A percentile compares a stretch with the other conserved stretches of the same genome.
Conservation (phyloP, 768 basidiomycete species). For the Cytidiella melzeri region DNA sequence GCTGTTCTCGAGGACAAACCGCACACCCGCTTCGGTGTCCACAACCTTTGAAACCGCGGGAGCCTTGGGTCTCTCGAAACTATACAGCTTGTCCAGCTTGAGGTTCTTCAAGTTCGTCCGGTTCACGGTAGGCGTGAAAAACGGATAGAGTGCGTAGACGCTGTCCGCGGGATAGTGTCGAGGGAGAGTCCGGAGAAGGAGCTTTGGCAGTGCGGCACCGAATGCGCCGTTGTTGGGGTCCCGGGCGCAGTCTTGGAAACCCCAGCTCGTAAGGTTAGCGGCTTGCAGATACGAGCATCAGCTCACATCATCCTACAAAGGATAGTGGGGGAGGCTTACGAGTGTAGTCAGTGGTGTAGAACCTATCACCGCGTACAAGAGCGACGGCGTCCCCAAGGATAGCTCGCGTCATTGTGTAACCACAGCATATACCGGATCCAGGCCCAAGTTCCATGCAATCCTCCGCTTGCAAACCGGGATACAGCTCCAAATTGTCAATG, state of each 20-base stretch:
- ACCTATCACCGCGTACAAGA: slow-evolving; percentile 48
- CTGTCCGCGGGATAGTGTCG: slow-evolving; percentile 30
- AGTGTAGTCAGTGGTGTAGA: slow-evolving; percentile 46
- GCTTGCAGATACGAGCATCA: slow-evolving; percentile 22
- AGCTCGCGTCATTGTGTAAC: slow-evolving; percentile 24
- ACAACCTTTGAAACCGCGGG: slow-evolving; percentile 26
- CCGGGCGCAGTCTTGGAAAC: slow-evolving; percentile 40
- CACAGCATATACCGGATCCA: slow-evolving; percentile 26
- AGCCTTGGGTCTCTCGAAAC: slow-evolving; percentile 34
- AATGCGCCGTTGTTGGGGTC: slow-evolving; percentile 32
- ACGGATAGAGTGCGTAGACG: slow-evolving; percentile 17
- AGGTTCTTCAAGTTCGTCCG: slow-evolving; percentile 31
- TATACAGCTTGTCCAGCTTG: slow-evolving; percentile 33
- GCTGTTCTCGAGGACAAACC: slow-evolving; percentile 29
- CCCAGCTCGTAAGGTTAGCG: slow-evolving; percentile 43
- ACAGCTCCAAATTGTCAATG: slow-evolving; percentile 33
- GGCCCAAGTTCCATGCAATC: slow-evolving; percentile 16
- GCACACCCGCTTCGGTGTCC: slow-evolving; percentile 31
- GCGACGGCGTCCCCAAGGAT: slow-evolving; percentile 47
- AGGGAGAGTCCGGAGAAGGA: slow-evolving; percentile 40
- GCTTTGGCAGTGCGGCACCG: slow-evolving; percentile 36
- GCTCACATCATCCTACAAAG: neutral
- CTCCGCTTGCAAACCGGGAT: slow-evolving; percentile 28
- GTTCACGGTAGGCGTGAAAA: slow-evolving; percentile 20
- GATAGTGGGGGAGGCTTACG: slow-evolving; percentile 25